Evolutionary conservation across 768 basidiomycete genomes (phyloP).

Genomic region (Phlegmacium glaucopus): DNA sequence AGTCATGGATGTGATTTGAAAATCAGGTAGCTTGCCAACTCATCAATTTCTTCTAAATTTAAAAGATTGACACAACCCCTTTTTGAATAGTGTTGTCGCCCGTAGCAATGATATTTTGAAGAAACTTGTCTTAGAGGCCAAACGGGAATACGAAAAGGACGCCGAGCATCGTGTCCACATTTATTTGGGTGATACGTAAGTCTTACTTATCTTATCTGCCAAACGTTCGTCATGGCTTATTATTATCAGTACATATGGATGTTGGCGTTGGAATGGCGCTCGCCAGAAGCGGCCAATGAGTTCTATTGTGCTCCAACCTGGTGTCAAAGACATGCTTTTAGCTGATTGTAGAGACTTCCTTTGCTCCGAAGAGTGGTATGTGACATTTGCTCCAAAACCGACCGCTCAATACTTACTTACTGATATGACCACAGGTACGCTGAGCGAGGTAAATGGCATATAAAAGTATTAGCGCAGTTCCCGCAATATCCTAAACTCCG

Average conservation of each 20-base stretch:
- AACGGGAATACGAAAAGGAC: constrained; percentile 87
- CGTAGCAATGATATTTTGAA: constrained; percentile 87
- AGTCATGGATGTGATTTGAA: constrained; percentile 72
- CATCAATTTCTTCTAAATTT: too few relatives aligned
- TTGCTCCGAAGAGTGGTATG: constrained; percentile 81
- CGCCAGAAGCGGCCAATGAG: constrained; percentile 88
- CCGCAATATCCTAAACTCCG: constrained; percentile 6
- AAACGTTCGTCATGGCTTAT: constrained; percentile 8
- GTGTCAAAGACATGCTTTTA: constrained; percentile 87
- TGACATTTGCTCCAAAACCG: too few relatives aligned
- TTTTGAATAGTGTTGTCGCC: constrained; percentile 88
- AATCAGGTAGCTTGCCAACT: constrained; percentile 54
- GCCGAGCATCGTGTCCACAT: constrained; percentile 89
- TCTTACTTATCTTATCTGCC: constrained; percentile 14
- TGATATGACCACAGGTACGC: constrained; percentile 71
- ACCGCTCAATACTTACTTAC: constrained; percentile 10
- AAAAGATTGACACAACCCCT: too few relatives aligned
- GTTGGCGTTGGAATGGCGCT: constrained; percentile 89
- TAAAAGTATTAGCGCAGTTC: constrained; percentile 13
- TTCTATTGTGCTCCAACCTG: constrained; percentile 88
- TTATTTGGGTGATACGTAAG: constrained; percentile 86
- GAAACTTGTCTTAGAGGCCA: constrained; percentile 82
- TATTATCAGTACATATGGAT: constrained; percentile 54
- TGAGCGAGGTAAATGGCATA: constrained; percentile 63
- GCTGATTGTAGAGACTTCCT: constrained; percentile 85